phyloP scores from a whole-genome alignment of 73 alveolate genomes.

The Paramecium octaurelia region DNA sequence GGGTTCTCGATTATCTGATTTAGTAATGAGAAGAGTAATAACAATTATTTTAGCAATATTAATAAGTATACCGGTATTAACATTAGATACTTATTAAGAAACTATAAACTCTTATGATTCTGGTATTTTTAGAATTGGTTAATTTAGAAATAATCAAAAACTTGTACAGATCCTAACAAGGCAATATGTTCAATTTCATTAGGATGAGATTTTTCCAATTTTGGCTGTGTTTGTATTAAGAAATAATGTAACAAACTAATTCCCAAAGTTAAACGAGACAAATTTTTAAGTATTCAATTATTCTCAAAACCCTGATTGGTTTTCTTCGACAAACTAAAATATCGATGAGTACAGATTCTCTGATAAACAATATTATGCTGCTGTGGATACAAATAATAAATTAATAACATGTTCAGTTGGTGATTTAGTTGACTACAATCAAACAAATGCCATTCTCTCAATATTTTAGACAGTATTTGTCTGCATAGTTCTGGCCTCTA shows the following conservation, averaged over 20 bases:
- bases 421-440: slow-evolving; percentile 63
- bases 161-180: not conserved
- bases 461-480: slow-evolving; percentile 74
- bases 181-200: slow-evolving; percentile 11
- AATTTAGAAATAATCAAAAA: not conserved
- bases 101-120: slow-evolving; percentile 57
- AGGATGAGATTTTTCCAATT: not conserved
- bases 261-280: not conserved
- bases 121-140: slow-evolving; percentile 5
- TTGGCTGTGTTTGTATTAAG: not conserved
- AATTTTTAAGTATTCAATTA: not conserved
- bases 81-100: slow-evolving; percentile 66
- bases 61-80: slow-evolving; percentile 72
- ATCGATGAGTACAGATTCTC: not conserved
- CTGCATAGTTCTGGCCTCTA: slow-evolving; percentile 68
- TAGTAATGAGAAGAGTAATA: slow-evolving; percentile 90
- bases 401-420: slow-evolving; percentile 45
- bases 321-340: not conserved
- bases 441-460: slow-evolving; percentile 68
- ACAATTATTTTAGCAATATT: slow-evolving; percentile 84
- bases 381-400: not conserved
- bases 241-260: not conserved
- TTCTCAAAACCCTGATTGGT: not conserved
- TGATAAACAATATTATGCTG: slow-evolving; percentile 9
- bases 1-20: slow-evolving; percentile 88